These are phyloP conservation scores for Calocera viscosa DNA, from an alignment of 768 basidiomycete species.

Conservation along the genomic window DNA sequence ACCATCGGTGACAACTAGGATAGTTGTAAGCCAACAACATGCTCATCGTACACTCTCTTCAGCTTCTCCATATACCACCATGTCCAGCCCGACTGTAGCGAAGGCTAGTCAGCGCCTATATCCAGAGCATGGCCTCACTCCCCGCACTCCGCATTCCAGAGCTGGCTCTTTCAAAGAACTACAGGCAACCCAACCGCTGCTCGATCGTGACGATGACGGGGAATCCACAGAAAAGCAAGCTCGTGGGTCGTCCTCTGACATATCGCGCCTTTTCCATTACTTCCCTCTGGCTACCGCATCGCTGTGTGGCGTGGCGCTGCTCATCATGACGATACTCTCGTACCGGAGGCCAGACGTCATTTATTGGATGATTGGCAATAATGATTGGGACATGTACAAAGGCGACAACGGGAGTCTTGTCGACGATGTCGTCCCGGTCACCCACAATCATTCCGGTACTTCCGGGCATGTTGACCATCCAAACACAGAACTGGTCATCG, in stretches of 20 bases:
- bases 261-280: background rate
- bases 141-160: background rate
- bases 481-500: constrained; percentile 24
- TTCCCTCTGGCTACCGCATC: background rate
- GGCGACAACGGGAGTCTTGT: background rate
- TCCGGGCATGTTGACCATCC: background rate
- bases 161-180: background rate
- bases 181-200: background rate
- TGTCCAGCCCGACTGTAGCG: background rate
- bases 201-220: background rate
- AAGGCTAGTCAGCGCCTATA: background rate
- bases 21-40: background rate
- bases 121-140: background rate
- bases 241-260: background rate
- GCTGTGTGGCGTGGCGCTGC: constrained; percentile 26
- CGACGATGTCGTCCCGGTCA: background rate
- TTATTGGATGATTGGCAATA: constrained; percentile 34
- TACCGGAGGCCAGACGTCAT: constrained; percentile 38
- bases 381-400: constrained; percentile 3
- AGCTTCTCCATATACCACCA: background rate
- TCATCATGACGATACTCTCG: constrained; percentile 39
- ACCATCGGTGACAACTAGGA: background rate
- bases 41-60: background rate
- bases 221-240: background rate
- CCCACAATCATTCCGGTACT: background rate